A percentile compares a stretch with the other conserved stretches of the same genome.
Conservation (phyloP, 129 eudicot genomes). For the carrot (Daucus carota) region DNA sequence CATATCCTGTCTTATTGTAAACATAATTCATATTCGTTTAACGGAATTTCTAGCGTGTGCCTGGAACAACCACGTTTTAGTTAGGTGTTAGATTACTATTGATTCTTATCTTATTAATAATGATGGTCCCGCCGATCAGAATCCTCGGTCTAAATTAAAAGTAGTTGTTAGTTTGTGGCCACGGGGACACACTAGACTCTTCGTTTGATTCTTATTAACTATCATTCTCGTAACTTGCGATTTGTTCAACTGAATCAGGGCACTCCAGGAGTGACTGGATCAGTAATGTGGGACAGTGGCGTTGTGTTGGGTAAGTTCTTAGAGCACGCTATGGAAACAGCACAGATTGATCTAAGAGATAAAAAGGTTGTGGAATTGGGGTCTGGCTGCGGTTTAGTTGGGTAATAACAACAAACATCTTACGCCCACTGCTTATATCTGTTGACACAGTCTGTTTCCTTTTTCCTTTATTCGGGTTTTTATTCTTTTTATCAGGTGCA, state of each 20-base stretch:
- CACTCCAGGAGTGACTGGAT: constrained; percentile 90
- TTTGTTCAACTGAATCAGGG: too few relatives aligned
- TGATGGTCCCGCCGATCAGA: too few relatives aligned
- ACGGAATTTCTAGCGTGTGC: too few relatives aligned
- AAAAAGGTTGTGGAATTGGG: constrained; percentile 87
- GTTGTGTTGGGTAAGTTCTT: constrained; percentile 75
- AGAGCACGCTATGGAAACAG: constrained; percentile 75
- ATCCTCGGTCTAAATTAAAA: too few relatives aligned
- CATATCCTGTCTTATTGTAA: too few relatives aligned
- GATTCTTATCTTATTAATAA: too few relatives aligned
- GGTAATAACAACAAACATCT: constrained; percentile 33
- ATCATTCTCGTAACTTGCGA: background rate
- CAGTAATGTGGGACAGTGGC: constrained; percentile 99
- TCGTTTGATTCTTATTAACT: too few relatives aligned
- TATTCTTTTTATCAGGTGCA: constrained; percentile 55
- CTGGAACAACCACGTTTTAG: too few relatives aligned
- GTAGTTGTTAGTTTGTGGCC: too few relatives aligned
- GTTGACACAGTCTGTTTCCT: background rate
- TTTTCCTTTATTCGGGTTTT: background rate
- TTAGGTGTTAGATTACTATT: too few relatives aligned
- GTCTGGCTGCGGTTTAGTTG: constrained; percentile 90
- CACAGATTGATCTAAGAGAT: constrained; percentile 50
- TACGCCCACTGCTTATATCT: background rate
- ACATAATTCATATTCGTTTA: too few relatives aligned
- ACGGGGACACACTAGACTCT: too few relatives aligned